Percentiles rank a stretch among this genome's conserved stretches.
Conservation (phyloP, 352 stramenopile species). For the Globisporangium heterothallicum region DNA sequence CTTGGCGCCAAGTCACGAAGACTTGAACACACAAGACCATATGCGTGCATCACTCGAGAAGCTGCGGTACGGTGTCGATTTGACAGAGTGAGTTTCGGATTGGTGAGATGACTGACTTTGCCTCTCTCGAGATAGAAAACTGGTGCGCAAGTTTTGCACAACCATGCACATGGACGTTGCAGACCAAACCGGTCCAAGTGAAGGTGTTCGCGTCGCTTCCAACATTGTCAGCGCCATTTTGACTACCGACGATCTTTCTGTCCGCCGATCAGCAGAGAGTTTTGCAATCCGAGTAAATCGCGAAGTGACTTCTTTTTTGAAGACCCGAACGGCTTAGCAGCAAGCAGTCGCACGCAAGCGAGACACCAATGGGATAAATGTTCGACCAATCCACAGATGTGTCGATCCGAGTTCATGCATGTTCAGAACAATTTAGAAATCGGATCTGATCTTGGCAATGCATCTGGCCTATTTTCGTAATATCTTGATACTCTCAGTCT, state of each 20-base stretch:
- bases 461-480: conserved; percentile 3
- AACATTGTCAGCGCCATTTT: conserved; percentile 5
- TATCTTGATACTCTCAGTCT: neutral
- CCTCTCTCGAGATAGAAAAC: neutral
- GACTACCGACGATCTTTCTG: conserved; percentile 11
- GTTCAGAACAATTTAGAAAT: neutral
- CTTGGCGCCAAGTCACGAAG: neutral
- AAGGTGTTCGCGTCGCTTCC: conserved; percentile 8
- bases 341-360: too few species aligned
- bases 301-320: conserved; percentile 11
- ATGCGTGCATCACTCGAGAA: neutral
- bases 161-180: conserved; percentile 4
- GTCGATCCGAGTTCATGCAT: neutral
- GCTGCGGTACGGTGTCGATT: conserved; percentile 1
- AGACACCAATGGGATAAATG: too few species aligned
- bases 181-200: conserved; percentile 1
- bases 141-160: conserved; percentile 3
- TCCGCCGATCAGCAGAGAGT: conserved; percentile 7
- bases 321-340: neutral
- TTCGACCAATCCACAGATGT: too few species aligned
- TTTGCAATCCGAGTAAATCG: conserved; percentile 8
- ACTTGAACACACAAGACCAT: neutral
- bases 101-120: neutral
- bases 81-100: neutral
- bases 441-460: neutral